A percentile compares a stretch with the other conserved stretches of the same genome.
These are phyloP conservation scores for Suillus decipiens DNA, from an alignment of 768 basidiomycete species.

Conservation along the genomic window DNA sequence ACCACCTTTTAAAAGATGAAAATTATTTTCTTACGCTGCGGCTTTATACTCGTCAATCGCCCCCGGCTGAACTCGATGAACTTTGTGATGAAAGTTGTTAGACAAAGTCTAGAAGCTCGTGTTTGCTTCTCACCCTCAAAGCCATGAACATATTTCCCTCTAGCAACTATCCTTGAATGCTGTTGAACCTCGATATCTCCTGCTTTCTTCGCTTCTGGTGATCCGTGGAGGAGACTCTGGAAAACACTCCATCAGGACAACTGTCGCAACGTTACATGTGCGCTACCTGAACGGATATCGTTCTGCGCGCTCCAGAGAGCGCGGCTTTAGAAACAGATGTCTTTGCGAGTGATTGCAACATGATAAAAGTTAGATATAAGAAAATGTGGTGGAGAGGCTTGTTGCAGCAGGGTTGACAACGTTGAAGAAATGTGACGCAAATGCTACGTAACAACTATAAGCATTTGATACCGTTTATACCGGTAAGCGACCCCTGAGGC, in stretches of 20 bases:
- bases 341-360: constrained; percentile 27
- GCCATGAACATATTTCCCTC: constrained; percentile 93
- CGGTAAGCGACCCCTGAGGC: constrained; percentile 4
- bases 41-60: constrained; percentile 81
- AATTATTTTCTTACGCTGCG: constrained; percentile 65
- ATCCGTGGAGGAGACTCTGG: constrained; percentile 91
- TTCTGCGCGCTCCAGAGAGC: constrained; percentile 39
- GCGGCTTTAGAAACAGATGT: constrained; percentile 15
- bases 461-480: neutral
- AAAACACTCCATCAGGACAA: constrained; percentile 29
- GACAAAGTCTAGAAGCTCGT: constrained; percentile 2
- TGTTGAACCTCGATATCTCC: constrained; percentile 77
- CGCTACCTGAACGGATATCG: constrained; percentile 65
- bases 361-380: constrained; percentile 10
- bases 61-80: constrained; percentile 85
- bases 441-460: neutral
- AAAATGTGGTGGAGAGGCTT: neutral
- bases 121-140: constrained; percentile 63
- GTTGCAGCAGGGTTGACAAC: neutral
- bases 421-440: neutral
- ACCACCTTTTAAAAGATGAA: constrained; percentile 5
- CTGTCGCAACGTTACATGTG: constrained; percentile 22
- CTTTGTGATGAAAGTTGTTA: constrained; percentile 39
- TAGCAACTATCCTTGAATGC: constrained; percentile 85
- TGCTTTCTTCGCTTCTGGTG: constrained; percentile 81